These are phyloP conservation scores for Arthrobotrys iridis DNA, from an alignment of 2,329 filamentous ascomycete species.

Conservation along the genomic window DNA sequence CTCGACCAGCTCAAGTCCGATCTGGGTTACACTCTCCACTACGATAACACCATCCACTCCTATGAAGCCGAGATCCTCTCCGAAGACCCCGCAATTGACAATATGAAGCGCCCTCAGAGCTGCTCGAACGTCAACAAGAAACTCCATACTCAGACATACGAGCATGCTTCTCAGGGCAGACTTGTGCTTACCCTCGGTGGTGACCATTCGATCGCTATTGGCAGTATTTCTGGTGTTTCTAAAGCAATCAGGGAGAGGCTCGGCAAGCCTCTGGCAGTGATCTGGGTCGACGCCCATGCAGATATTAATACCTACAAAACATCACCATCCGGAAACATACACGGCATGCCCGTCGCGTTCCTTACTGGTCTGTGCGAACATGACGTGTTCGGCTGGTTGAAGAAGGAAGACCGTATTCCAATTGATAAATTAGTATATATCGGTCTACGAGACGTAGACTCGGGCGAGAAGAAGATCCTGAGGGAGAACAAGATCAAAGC, in stretches of 20 bases:
- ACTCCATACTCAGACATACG: constrained; percentile 85
- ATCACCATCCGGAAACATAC: constrained; percentile 89
- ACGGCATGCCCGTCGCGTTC: constrained; percentile 97
- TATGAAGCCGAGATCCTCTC: constrained; percentile 79
- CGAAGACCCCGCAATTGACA: constrained; percentile 76
- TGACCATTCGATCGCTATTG: constrained; percentile 96
- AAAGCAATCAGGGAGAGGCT: constrained; percentile 86
- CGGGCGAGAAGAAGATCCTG: constrained; percentile 91
- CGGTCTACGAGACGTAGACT: constrained; percentile 89
- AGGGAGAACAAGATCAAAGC: constrained; percentile 90
- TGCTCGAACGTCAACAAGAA: constrained; percentile 85
- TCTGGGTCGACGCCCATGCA: constrained; percentile 98
- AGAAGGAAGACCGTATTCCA: constrained; percentile 75
- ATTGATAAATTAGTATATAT: constrained; percentile 94
- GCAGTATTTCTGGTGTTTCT: constrained; percentile 86
- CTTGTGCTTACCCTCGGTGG: constrained; percentile 93
- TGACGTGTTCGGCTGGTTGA: constrained; percentile 90
- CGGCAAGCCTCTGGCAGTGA: constrained; percentile 84
- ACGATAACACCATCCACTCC: constrained; percentile 81
- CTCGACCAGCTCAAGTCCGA: constrained; percentile 84
- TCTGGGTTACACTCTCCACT: constrained; percentile 86
- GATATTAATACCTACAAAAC: constrained; percentile 98
- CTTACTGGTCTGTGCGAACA: constrained; percentile 79
- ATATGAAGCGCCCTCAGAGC: constrained; percentile 89
- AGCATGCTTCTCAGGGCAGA: constrained; percentile 81